phyloP scores from a whole-genome alignment of 768 basidiomycete species.

The Phaeolepiota aurea region DNA sequence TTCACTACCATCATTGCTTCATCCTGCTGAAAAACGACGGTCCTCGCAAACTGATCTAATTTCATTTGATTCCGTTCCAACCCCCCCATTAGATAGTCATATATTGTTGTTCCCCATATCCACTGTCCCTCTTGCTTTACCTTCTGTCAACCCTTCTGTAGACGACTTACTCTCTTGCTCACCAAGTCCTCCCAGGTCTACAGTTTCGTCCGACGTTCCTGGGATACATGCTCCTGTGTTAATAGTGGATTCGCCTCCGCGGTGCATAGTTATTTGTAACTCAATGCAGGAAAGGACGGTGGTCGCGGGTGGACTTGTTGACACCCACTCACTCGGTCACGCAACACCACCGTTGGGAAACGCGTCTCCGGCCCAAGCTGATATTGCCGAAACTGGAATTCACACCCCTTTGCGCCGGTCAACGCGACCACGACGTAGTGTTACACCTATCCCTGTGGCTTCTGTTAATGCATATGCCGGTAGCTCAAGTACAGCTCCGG shows the following conservation, averaged over 20 bases:
- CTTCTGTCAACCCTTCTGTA: slow-evolving; percentile 12
- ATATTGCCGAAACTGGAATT: no score
- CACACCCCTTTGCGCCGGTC: slow-evolving; percentile 25
- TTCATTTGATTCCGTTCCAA: slow-evolving; percentile 31
- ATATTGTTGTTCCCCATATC: slow-evolving; percentile 5
- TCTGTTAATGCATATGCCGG: slow-evolving; percentile 4
- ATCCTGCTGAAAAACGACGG: background rate
- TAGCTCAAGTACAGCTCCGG: background rate
- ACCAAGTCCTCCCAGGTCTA: slow-evolving; percentile 5
- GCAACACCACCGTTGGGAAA: no score
- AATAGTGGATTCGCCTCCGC: background rate
- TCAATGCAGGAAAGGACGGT: no score
- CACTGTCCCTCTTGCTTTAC: slow-evolving; percentile 5
- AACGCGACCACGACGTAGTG: slow-evolving; percentile 29
- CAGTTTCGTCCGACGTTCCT: background rate
- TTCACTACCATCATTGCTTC: background rate
- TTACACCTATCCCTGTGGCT: slow-evolving; percentile 15
- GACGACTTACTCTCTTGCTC: slow-evolving; percentile 17
- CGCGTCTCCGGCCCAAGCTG: no score
- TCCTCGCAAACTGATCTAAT: slow-evolving; percentile 13
- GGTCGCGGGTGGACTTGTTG: no score
- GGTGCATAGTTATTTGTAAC: no score
- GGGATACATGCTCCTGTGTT: background rate
- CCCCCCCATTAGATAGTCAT: slow-evolving; percentile 9
- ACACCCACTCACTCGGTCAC: no score